Base-by-base conservation (phyloP, 495 filamentous ascomycete genomes). In the Aspergillus nanangensis region DNA sequence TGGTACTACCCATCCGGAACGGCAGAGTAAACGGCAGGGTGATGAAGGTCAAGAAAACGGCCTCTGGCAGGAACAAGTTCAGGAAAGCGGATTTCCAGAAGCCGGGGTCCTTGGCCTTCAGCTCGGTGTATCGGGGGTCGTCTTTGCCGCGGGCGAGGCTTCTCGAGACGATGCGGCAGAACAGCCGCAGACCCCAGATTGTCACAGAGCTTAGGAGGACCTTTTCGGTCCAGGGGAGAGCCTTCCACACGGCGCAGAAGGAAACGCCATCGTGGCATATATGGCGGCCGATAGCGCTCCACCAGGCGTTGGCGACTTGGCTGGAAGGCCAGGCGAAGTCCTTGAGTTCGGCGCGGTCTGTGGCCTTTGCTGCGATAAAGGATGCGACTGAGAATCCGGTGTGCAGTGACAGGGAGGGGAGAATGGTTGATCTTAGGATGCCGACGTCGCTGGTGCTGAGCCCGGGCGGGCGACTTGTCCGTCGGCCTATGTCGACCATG, bases 221-320 rank as follows among this genome's bases (percentile, higher is more conserved):
- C 24, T 75, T 73, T 46, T 81, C 69, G 0, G 70, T 66, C 50
- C 76, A 76, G 2, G 68, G 62, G 7, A 81, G 55, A 3, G 59
- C 58, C 4, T 46, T 47, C 55, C 72, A 76, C 5, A 75, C 75
- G 23, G 60, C 50, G 0, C 44, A 34, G 3, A 78, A 37, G 0
- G 76, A 58, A 24, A 73, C 40, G 2, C 69, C 63, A 8, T 66
- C 48, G 34, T 61, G 53, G 20, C 69, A 52, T 13, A 77, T 58
- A 1, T 60, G 67, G 15, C 61, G 62, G 27, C 78, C 75, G 39
- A 81, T 51, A 31, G 79, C 74, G 41, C 63, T 72, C 75, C 75
- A 78, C 78, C 78, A 82, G 5, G 73, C 78, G 54, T 79, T 81
- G 45, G 66, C 45, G 21, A 81, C 71, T 53, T 75, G 77, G 15